Evolutionary conservation across 441 rosid species (phyloP).

Genomic region (Adansonia rubrostipa): DNA sequence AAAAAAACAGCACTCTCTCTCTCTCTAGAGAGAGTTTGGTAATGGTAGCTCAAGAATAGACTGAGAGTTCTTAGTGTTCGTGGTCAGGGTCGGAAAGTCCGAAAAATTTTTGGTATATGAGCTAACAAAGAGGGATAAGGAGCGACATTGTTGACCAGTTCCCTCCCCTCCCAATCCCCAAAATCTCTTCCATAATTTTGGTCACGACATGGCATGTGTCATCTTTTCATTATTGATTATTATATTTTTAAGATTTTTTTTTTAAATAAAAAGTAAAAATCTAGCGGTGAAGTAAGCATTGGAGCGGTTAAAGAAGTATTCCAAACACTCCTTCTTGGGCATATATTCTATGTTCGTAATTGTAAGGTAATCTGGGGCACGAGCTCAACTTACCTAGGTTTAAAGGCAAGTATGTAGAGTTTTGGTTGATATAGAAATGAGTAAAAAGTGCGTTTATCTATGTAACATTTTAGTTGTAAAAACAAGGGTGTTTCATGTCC

Average conservation of each 20-base stretch:
- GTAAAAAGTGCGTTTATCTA: background rate
- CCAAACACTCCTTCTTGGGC: conserved; percentile 1
- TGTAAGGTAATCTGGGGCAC: background rate
- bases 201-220: conserved; percentile 37
- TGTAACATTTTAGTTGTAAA: background rate
- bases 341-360: background rate
- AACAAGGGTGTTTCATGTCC: background rate
- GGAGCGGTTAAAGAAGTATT: background rate
- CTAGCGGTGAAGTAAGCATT: conserved; percentile 2
- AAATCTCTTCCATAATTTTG: conserved; percentile 21
- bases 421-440: background rate
- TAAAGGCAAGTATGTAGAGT: background rate
- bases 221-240: background rate
- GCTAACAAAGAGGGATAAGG: no score
- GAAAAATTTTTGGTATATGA: no score
- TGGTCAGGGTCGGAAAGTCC: no score
- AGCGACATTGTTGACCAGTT: conserved; percentile 42
- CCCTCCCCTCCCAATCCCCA: background rate
- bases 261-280: no score
- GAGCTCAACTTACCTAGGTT: background rate
- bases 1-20: no score
- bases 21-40: no score
- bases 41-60: no score
- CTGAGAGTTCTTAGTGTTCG: no score
- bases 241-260: background rate